Evolutionary conservation across 2,329 filamentous ascomycete species (phyloP).

Genomic region (Fusarium xyrophilum): DNA sequence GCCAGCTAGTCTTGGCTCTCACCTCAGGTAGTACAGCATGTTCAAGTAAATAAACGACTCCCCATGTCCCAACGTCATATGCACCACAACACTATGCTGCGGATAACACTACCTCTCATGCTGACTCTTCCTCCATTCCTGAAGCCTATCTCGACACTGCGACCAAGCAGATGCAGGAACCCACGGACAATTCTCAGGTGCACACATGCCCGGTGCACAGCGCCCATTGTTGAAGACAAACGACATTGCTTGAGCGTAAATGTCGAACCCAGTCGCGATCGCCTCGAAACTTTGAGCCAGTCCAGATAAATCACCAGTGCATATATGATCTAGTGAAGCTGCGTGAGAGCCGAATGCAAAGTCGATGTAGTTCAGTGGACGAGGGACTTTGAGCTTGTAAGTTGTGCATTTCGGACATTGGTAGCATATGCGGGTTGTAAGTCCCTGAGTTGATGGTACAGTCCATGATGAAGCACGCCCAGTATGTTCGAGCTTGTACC

Average conservation of each 20-base stretch:
- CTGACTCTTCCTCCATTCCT: conserved; percentile 47
- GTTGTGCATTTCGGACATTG: conserved; percentile 46
- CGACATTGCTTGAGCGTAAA: conserved; percentile 51
- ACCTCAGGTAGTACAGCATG: conserved; percentile 54
- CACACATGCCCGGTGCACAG: conserved; percentile 49
- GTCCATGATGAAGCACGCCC: conserved; percentile 56
- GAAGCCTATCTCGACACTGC: conserved; percentile 40
- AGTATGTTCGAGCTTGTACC: conserved; percentile 51
- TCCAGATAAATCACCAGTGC: not conserved
- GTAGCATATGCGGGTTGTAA: conserved; percentile 48
- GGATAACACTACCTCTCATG: conserved; percentile 49
- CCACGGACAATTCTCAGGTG: conserved; percentile 51
- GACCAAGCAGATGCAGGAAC: conserved; percentile 47
- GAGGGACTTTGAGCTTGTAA: conserved; percentile 45
- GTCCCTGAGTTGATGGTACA: conserved; percentile 53
- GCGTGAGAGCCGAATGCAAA: conserved; percentile 49
- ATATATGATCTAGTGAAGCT: rapidly evolving
- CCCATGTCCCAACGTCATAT: conserved; percentile 50
- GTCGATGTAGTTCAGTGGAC: conserved; percentile 46
- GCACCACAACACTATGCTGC: conserved; percentile 46
- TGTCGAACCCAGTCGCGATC: conserved; percentile 52
- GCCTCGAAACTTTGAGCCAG: conserved; percentile 43
- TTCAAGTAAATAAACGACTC: conserved; percentile 54
- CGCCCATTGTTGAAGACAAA: conserved; percentile 54
- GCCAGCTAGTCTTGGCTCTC: not conserved